A percentile compares a stretch with the other conserved stretches of the same genome.
phyloP scores from a whole-genome alignment of 257 asterid genomes.

The Fraxinus excelsior region DNA sequence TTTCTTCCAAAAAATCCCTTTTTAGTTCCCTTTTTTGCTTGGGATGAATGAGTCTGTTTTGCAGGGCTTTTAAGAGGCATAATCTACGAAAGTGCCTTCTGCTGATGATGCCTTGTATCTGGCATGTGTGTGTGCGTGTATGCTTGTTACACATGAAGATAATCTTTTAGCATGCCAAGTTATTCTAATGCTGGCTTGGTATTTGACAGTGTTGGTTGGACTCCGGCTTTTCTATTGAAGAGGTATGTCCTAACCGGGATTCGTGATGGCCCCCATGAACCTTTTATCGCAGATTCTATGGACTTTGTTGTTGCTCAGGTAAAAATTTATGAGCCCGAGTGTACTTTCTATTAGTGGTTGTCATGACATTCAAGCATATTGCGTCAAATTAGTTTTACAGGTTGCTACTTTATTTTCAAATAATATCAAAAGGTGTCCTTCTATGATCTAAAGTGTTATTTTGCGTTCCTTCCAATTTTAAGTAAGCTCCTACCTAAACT shows the following conservation, averaged over 20 bases:
- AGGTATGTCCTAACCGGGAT: constrained; percentile 88
- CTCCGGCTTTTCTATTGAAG: constrained; percentile 90
- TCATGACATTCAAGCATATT: constrained; percentile 6
- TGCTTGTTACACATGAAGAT: background rate
- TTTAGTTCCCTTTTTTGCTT: background rate
- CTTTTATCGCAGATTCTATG: constrained; percentile 96
- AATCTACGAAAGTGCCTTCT: background rate
- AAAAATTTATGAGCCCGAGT: constrained; percentile 1
- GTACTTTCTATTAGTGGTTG: constrained; percentile 11
- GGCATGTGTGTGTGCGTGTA: background rate
- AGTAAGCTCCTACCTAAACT: background rate
- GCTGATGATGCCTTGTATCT: background rate
- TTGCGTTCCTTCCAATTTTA: background rate
- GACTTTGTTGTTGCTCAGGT: constrained; percentile 99
- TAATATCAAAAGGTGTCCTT: background rate
- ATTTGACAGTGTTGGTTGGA: constrained; percentile 84
- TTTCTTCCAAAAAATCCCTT: background rate
- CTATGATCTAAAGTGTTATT: background rate
- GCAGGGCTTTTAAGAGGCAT: background rate
- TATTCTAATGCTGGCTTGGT: constrained; percentile 29
- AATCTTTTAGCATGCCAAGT: constrained; percentile 18
- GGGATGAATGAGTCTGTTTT: background rate
- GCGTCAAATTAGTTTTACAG: background rate
- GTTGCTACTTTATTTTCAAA: background rate
- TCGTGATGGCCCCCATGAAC: constrained; percentile 94